Evolutionary conservation across 768 basidiomycete genomes (phyloP), one percentile per base, ranked within the genome.

Genomic region (Baorangia bicolor): DNA sequence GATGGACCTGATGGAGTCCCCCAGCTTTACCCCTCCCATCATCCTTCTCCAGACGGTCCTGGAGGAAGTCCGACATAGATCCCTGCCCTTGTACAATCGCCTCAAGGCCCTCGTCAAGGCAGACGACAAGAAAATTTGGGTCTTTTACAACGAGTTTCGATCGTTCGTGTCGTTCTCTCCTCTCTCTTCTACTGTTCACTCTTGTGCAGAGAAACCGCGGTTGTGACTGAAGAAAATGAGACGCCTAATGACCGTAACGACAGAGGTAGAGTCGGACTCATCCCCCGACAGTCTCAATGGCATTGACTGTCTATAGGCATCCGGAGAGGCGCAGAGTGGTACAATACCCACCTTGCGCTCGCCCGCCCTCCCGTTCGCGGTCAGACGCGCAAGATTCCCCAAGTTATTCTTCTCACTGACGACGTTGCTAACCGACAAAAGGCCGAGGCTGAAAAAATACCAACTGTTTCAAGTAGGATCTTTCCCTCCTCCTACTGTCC

Each of bases 171-270:
- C 31, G 4, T 28, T 21, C 8, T 48, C 16, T 11, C 43, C 21
- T 18, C 20, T 4, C 11, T 23, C 31, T 40, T 34, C 55, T 8
- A 4, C 30, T 2, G 18, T 21, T 50, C 20, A 56, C 20, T 2
- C 41, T 59, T n/a, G 31, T 20, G 5, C 58, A 93, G 92, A 40
- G 87, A 92, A 69, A 94, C 92, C 0, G 90, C 89, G 0, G 81
- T 93, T 11, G 77, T 90, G 38, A 77, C 90, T 16, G 84, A 88
- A 59, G 85, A 88, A 52, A 85, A 78, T 5, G 92, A 95, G 72
- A 85, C 84, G 0, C 92, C 94, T 0, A 98, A 98, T 62, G 97
- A 99, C 68, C 80, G 90, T 27, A 98, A 98, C 66, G 97, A 98
- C 68, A 76, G 97, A 82, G 89, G 94, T 92, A 55, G 18, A 27